Evolutionary conservation across 306 rosid genomes (phyloP), one percentile per base, ranked within the genome.

Genomic region (Quercus ilex): DNA sequence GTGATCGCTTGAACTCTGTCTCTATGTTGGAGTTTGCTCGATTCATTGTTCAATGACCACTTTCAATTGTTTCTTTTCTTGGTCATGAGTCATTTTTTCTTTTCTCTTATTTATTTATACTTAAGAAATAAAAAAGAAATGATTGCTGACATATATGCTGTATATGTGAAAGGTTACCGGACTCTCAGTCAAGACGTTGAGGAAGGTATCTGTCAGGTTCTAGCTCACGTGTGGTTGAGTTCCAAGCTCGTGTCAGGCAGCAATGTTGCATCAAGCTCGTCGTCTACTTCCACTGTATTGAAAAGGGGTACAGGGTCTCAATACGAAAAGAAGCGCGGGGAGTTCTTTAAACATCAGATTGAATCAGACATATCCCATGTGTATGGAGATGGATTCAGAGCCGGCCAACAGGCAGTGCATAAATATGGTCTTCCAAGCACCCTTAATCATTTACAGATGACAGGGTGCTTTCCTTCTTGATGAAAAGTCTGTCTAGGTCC

Each of bases 131-230:
- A 35, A 35, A 35, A 35, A 35, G 41, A 35, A 26, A 26, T 26
- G 28, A 26, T 26, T 59, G 17, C 77, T 60, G 55, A 72, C 75
- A 8, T 33, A 62, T 76, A 52, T 79, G 25, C 62, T 67, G 73
- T 77, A 14, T 74, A 30, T 81, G 80, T 76, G 77, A 77, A 87
- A 96, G 99, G 99, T 65, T 96, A 89, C 82, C 91, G 91, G 2
- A 90, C 83, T 80, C 87, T 96, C 79, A 91, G 89, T 67, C 98
- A 94, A 1, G 96, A 96, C 86, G 98, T 96, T 28, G 99, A 96
- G 87, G 99, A 96, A 86, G 99, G 99, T 77, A 96, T 96, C 74
- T 96, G 99, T 86, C 99, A 96, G 84, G 98, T 96, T 56, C 69
- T 96, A 80, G 98, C 94, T 75, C 98, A 93, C 69, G 91, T 93